Percentiles rank a stretch among this genome's conserved stretches.
phyloP scores from a whole-genome alignment of 495 filamentous ascomycete genomes.

The Articulospora tetracladia region DNA sequence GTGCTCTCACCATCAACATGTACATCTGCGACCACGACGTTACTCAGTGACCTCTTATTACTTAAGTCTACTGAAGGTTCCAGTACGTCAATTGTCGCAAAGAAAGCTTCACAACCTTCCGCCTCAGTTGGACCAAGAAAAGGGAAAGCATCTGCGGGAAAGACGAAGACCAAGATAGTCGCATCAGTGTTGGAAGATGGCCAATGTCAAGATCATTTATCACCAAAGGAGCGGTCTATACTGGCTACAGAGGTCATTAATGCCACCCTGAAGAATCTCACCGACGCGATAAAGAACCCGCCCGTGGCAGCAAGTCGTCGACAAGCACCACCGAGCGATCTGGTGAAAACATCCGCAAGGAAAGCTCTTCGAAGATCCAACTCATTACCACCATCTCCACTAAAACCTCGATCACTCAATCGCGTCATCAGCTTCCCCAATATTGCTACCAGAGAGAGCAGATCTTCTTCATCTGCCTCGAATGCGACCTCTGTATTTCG shows the following conservation, averaged over 20 bases:
- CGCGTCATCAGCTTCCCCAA: constrained; percentile 42
- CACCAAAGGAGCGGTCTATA: constrained; percentile 57
- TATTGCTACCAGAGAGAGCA: constrained; percentile 24
- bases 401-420: constrained; percentile 52
- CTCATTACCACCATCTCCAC: constrained; percentile 44
- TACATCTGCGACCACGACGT: constrained; percentile 40
- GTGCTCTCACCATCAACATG: constrained; percentile 49
- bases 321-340: constrained; percentile 24
- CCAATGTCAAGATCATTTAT: constrained; percentile 32
- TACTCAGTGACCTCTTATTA: constrained; percentile 47
- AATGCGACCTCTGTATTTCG: constrained; percentile 32
- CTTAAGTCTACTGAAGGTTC: constrained; percentile 7
- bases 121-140: constrained; percentile 16
- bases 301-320: constrained; percentile 21
- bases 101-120: constrained; percentile 10
- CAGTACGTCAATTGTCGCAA: background rate
- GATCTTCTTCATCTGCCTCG: constrained; percentile 32
- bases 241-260: constrained; percentile 85
- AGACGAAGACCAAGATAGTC: constrained; percentile 30
- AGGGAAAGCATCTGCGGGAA: constrained; percentile 32
- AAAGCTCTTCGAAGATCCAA: constrained; percentile 39
- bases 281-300: constrained; percentile 61
- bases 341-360: constrained; percentile 32
- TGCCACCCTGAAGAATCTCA: constrained; percentile 65
- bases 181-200: constrained; percentile 18